Conservation (phyloP, 805 yeast species). For the Schwanniomyces polymorphus region DNA sequence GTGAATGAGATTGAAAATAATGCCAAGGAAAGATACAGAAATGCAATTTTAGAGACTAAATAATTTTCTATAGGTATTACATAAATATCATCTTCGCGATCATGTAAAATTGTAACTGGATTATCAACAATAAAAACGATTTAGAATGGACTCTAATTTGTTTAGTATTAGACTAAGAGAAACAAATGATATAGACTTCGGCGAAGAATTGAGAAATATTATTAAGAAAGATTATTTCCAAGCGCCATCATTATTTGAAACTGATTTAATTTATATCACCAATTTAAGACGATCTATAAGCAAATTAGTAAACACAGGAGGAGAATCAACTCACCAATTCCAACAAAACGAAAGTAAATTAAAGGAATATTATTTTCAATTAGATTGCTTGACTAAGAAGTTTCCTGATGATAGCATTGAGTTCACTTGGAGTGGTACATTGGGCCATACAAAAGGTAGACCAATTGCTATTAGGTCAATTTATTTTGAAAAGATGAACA, state of each 20-base stretch:
- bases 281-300: constrained; percentile 44
- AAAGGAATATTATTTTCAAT: constrained; percentile 47
- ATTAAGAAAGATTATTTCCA: constrained; percentile 50
- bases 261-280: constrained; percentile 35
- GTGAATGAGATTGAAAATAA: constrained; percentile 13
- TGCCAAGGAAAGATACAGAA: constrained; percentile 8
- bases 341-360: constrained; percentile 34
- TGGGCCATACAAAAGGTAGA: constrained; percentile 55
- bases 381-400: constrained; percentile 48
- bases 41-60: neutral
- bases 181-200: constrained; percentile 43
- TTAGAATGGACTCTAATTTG: constrained; percentile 32
- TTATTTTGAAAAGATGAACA: constrained; percentile 58
- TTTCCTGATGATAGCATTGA: constrained; percentile 63
- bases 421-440: constrained; percentile 73
- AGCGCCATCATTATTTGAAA: constrained; percentile 29
- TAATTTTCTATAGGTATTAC: neutral
- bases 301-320: constrained; percentile 27
- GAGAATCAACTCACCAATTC: constrained; percentile 12
- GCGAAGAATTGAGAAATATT: constrained; percentile 35
- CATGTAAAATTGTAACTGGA: neutral
- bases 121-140: neutral
- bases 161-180: constrained; percentile 52
- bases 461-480: constrained; percentile 50
- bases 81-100: neutral